These are phyloP conservation scores for Auxenochlorella pyrenoidosa DNA, from an alignment of 139 green algal genomes.

Conservation along the genomic window DNA sequence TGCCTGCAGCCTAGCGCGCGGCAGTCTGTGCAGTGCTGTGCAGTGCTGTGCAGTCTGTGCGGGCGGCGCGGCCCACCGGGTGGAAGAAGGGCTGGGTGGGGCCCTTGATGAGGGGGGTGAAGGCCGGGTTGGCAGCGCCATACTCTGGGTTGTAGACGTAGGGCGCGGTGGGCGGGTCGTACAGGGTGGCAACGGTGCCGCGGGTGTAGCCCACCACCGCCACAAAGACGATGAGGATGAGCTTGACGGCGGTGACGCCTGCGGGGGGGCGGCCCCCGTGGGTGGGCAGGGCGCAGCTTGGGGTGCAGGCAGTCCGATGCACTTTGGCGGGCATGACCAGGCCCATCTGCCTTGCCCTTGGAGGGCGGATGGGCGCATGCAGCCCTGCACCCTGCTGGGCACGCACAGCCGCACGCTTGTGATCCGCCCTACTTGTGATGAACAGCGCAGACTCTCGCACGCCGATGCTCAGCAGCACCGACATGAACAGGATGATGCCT, in stretches of 20 bases:
- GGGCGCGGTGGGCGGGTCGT: too few relatives aligned
- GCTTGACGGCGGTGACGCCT: slow-evolving; percentile 7
- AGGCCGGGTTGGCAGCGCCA: not conserved
- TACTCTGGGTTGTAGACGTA: too few relatives aligned
- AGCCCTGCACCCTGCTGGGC: not conserved
- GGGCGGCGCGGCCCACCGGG: not conserved
- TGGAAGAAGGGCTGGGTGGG: not conserved
- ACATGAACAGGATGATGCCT: slow-evolving; percentile 33
- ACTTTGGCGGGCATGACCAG: not conserved
- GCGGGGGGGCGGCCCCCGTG: too few relatives aligned
- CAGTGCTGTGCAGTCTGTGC: too few relatives aligned
- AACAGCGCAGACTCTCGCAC: slow-evolving; percentile 32
- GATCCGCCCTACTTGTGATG: slow-evolving; percentile 3
- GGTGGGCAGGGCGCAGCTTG: not conserved
- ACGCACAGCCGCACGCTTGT: too few relatives aligned
- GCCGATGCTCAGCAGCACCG: slow-evolving; percentile 27
- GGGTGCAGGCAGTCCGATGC: not conserved
- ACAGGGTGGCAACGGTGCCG: not conserved
- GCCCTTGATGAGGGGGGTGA: not conserved
- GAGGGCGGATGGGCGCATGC: not conserved
- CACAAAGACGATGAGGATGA: slow-evolving; percentile 21
- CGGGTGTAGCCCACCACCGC: not conserved
- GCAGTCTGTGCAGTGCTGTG: too few relatives aligned
- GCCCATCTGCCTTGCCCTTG: not conserved
- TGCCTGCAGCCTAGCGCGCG: too few relatives aligned